phyloP scores from a whole-genome alignment of 73 alveolate genomes.

The Paramecium pentaurelia region DNA sequence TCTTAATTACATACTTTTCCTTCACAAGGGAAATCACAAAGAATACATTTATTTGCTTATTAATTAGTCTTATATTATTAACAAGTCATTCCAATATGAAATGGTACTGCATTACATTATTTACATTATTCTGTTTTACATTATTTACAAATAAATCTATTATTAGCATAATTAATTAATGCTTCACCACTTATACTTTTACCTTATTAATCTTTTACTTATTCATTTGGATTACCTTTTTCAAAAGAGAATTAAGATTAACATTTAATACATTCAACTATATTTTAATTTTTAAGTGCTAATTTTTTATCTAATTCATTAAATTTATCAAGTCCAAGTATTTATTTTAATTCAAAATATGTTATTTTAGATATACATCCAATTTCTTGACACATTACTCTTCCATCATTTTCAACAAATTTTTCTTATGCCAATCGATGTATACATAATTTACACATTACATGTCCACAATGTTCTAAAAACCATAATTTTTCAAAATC shows the following conservation, averaged over 20 bases:
- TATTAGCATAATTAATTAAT: constrained; percentile 70
- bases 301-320: constrained; percentile 15
- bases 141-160: constrained; percentile 77
- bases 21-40: constrained; percentile 48
- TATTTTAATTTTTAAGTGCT: constrained; percentile 13
- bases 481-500: constrained; percentile 43
- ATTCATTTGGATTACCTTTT: constrained; percentile 38
- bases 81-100: constrained; percentile 88
- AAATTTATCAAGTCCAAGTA: constrained; percentile 52
- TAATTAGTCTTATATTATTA: constrained; percentile 51
- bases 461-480: not conserved
- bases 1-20: constrained; percentile 62
- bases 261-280: constrained; percentile 49
- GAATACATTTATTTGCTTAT: constrained; percentile 34
- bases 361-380: not conserved
- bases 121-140: constrained; percentile 72
- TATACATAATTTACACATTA: constrained; percentile 5
- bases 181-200: constrained; percentile 47
- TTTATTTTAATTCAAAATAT: not conserved
- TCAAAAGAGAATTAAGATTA: constrained; percentile 56
- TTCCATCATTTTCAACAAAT: constrained; percentile 1
- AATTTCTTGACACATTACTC: not conserved
- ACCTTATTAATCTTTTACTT: constrained; percentile 45
- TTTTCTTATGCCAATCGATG: not conserved
- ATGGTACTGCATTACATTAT: constrained; percentile 79